phyloP scores from a whole-genome alignment of 2,329 filamentous ascomycete genomes.

The Clarireedia sp. region DNA sequence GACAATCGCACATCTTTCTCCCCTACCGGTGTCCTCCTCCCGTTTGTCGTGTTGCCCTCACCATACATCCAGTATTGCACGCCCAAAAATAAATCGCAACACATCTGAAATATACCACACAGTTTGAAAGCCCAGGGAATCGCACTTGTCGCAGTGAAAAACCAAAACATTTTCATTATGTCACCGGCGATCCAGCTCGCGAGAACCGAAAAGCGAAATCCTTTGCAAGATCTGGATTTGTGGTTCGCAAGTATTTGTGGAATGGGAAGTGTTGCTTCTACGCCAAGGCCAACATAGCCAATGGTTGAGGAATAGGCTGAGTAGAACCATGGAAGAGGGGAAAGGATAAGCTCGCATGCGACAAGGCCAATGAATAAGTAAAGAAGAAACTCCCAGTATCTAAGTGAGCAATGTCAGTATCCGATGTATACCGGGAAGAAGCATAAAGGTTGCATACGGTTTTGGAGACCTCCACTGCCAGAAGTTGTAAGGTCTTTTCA shows the following conservation, averaged over 20 bases:
- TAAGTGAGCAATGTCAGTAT: conserved; percentile 25
- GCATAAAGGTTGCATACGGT: conserved; percentile 39
- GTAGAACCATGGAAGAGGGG: conserved; percentile 50
- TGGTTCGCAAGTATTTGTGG: conserved; percentile 71
- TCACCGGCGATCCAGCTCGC: conserved; percentile 74
- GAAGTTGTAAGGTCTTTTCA: conserved; percentile 62
- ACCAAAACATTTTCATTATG: conserved; percentile 82
- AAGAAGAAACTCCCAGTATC: conserved; percentile 71
- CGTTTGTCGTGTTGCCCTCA: conserved; percentile 33
- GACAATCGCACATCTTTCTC: conserved; percentile 27
- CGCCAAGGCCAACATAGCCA: conserved; percentile 66
- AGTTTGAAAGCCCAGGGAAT: conserved; percentile 76
- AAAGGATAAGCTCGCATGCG: conserved; percentile 59
- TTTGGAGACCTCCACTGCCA: conserved; percentile 73
- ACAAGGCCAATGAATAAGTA: conserved; percentile 57
- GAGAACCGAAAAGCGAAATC: conserved; percentile 69
- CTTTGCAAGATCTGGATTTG: conserved; percentile 61
- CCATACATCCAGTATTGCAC: conserved; percentile 68
- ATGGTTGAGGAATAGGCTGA: conserved; percentile 57
- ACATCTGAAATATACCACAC: conserved; percentile 73
- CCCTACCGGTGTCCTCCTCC: conserved; percentile 15
- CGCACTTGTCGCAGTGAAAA: conserved; percentile 61
- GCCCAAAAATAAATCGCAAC: conserved; percentile 67
- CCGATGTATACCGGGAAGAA: background rate
- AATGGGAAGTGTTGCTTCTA: conserved; percentile 75